phyloP scores from a whole-genome alignment of 2,329 filamentous ascomycete species.

The Cladophialophora exuberans region DNA sequence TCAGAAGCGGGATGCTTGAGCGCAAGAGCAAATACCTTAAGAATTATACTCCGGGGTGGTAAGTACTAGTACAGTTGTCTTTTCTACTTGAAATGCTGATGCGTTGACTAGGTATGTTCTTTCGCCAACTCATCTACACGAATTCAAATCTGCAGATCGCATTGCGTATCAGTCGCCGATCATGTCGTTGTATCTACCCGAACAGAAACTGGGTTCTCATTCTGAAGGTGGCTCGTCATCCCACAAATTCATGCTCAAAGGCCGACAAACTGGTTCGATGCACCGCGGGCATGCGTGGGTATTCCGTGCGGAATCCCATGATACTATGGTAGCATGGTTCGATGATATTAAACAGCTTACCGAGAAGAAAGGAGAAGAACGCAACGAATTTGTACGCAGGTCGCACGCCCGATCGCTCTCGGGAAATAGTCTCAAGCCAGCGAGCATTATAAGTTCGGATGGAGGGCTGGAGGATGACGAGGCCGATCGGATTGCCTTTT shows the following conservation, averaged over 20 bases:
- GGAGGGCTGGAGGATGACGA: slow-evolving; percentile 76
- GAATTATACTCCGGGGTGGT: slow-evolving; percentile 96
- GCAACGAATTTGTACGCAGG: slow-evolving; percentile 80
- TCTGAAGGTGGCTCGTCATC: slow-evolving; percentile 81
- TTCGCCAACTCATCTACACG: slow-evolving; percentile 94
- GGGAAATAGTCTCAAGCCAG: slow-evolving; percentile 60
- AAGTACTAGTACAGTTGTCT: slow-evolving; percentile 43
- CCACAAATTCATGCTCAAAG: slow-evolving; percentile 98
- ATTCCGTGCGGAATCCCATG: slow-evolving; percentile 71
- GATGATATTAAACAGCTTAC: slow-evolving; percentile 89
- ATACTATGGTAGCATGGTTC: slow-evolving; percentile 97
- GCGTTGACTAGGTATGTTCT: slow-evolving; percentile 75
- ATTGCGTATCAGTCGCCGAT: slow-evolving; percentile 78
- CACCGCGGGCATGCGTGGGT: slow-evolving; percentile 77
- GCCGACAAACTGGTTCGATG: slow-evolving; percentile 88
- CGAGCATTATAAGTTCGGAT: slow-evolving; percentile 70
- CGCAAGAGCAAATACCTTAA: slow-evolving; percentile 99
- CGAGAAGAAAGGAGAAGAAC: slow-evolving; percentile 84
- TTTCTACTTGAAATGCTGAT: slow-evolving; percentile 1
- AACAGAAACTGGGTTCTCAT: slow-evolving; percentile 93
- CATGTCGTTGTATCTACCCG: slow-evolving; percentile 93
- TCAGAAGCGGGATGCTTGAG: slow-evolving; percentile 88
- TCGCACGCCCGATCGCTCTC: slow-evolving; percentile 75
- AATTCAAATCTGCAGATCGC: slow-evolving; percentile 98
- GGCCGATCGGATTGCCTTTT: slow-evolving; percentile 67